Evolutionary conservation across 1,284 basidiomycete species (phyloP).

Genomic region (Ceratobasidium sp.): DNA sequence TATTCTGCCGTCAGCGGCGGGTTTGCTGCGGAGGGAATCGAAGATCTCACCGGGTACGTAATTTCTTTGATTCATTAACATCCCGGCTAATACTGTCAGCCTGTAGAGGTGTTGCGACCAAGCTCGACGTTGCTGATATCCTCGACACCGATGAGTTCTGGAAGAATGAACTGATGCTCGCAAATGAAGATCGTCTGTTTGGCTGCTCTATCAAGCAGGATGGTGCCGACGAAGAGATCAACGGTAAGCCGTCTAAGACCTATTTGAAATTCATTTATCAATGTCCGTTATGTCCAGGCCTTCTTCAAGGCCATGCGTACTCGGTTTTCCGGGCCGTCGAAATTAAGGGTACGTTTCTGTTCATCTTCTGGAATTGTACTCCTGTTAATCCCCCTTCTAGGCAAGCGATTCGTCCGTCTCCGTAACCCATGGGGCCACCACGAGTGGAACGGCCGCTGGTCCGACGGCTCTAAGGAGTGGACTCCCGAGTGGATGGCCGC

Average conservation of each 20-base stretch:
- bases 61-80: not conserved
- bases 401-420: conserved; percentile 55
- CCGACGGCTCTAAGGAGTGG: conserved; percentile 69
- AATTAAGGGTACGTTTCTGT: conserved; percentile 61
- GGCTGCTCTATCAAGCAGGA: conserved; percentile 58
- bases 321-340: conserved; percentile 67
- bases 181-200: conserved; percentile 65
- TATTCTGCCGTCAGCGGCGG: conserved; percentile 46
- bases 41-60: conserved; percentile 48
- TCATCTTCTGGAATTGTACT: not conserved
- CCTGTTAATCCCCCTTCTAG: conserved; percentile 51
- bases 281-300: conserved; percentile 45
- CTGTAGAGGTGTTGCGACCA: conserved; percentile 45
- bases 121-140: conserved; percentile 52
- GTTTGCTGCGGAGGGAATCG: conserved; percentile 41
- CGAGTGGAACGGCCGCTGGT: conserved; percentile 69
- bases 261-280: conserved; percentile 1
- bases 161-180: conserved; percentile 54
- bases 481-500: conserved; percentile 61
- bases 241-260: conserved; percentile 53
- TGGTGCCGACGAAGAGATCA: conserved; percentile 44
- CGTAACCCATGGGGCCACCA: conserved; percentile 66
- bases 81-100: not conserved
- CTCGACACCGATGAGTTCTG: conserved; percentile 54
- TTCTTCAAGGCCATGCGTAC: conserved; percentile 65